Conservation (phyloP, 257 asterid species). For the Capsicum chinense region DNA sequence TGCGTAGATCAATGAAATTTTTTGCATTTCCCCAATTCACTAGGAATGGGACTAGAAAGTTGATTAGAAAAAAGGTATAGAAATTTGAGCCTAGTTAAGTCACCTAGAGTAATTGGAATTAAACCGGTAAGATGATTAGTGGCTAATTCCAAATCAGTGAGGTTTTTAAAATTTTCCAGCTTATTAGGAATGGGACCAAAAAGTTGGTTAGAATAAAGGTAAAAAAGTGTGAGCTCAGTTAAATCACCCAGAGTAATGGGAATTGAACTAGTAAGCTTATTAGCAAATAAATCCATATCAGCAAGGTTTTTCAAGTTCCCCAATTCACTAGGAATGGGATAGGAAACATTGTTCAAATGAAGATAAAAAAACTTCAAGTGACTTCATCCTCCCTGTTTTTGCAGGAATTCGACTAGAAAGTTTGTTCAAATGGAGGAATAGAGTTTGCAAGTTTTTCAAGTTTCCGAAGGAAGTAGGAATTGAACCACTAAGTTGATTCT, state of each 20-base stretch:
- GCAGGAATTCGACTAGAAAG: too few relatives aligned
- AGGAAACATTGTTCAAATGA: too few relatives aligned
- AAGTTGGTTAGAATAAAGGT: not conserved
- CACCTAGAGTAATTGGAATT: not conserved
- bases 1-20: not conserved
- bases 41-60: not conserved
- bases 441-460: too few relatives aligned
- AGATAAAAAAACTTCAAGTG: not conserved
- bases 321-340: too few relatives aligned
- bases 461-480: too few relatives aligned
- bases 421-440: too few relatives aligned
- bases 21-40: not conserved
- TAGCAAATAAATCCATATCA: not conserved
- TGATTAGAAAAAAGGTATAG: not conserved
- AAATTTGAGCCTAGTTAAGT: too few relatives aligned
- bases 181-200: slow-evolving; percentile 31
- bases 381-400: not conserved
- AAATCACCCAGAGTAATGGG: not conserved
- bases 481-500: too few relatives aligned
- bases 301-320: too few relatives aligned
- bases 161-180: not conserved
- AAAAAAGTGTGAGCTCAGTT: not conserved
- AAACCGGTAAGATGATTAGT: not conserved
- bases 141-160: too few relatives aligned
- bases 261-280: not conserved